phyloP scores from a whole-genome alignment of 371 early-diverging fungal species.

The Actinomortierella ambigua region DNA sequence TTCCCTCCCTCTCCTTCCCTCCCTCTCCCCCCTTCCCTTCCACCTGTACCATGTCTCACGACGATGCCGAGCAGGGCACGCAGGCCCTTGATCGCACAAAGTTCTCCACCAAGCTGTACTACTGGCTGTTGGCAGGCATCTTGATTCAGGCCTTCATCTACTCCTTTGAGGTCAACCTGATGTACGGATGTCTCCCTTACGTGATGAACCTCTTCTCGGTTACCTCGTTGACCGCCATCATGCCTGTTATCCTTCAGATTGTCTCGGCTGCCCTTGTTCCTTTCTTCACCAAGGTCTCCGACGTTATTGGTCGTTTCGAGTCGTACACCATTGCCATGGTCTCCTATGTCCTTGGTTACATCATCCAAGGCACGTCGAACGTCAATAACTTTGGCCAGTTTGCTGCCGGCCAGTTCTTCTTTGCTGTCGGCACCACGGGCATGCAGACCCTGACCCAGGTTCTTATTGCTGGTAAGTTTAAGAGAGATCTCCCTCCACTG shows the following conservation, averaged over 20 bases:
- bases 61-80: background rate
- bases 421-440: constrained; percentile 51
- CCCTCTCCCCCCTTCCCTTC: background rate
- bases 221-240: constrained; percentile 29
- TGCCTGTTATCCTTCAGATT: constrained; percentile 48
- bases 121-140: constrained; percentile 7
- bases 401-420: constrained; percentile 50
- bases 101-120: background rate
- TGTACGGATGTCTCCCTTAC: constrained; percentile 18
- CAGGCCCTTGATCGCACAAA: background rate
- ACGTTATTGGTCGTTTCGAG: constrained; percentile 50
- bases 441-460: constrained; percentile 49
- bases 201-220: constrained; percentile 34
- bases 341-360: constrained; percentile 49
- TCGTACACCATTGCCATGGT: constrained; percentile 46
- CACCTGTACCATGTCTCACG: background rate
- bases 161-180: constrained; percentile 35
- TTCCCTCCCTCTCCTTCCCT: background rate
- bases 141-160: constrained; percentile 32
- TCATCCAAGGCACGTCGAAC: constrained; percentile 39
- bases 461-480: constrained; percentile 50
- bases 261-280: constrained; percentile 52
- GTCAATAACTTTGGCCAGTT: constrained; percentile 37
- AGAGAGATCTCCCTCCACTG: background rate
- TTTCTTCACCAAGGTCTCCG: constrained; percentile 54